Evolutionary conservation across 805 yeast genomes (phyloP), one percentile per base, ranked within the genome.

Genomic region (Kazachstania kunashirensis): DNA sequence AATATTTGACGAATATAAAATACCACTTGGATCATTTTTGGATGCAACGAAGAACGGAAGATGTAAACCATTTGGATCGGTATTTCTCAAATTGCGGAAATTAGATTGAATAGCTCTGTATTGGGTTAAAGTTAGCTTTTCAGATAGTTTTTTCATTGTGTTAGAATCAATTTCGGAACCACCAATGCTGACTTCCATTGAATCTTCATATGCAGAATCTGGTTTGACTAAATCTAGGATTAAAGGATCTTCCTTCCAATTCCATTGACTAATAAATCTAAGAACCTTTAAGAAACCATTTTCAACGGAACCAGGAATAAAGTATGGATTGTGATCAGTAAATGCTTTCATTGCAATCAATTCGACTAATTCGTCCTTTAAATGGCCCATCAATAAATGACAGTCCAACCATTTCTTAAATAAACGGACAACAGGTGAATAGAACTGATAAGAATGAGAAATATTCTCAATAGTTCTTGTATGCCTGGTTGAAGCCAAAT

Each of bases 371-470:
- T 85, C 94, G 35, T 86, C 95, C 12, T 70, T 63, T 45, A 89
- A 68, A 49, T 84, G 94, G 15, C 72, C 62, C 27, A 79, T 63
- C 21, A 92, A 65, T 35, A 84, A 57, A 53, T 92, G 99, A 1
- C 82, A 68, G 45, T 84, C 86, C 40, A 92, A 66, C 97, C 98
- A 92, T 47, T 71, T 71, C 59, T 92, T 92, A 61, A 92, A 79
- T 24, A 88, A 61, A 41, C 98, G 70, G 11, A 83, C 89, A 0
- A 89, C 75, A 6, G 94, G 77, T 1, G 94, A 75, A 49, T 75
- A 82, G 50, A 71, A 75, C 31, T 79, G 84, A 61, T 69, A 83
- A 37, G 81, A 73, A 39, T 77, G 80, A 2, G 85, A 70, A 43
- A 88, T 64, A 8, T 81, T 72, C 36, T 77, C 71, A 12, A 92